These are phyloP conservation scores for Talaromyces rugulosus DNA, from an alignment of 2,329 filamentous ascomycete genomes.

Conservation along the genomic window DNA sequence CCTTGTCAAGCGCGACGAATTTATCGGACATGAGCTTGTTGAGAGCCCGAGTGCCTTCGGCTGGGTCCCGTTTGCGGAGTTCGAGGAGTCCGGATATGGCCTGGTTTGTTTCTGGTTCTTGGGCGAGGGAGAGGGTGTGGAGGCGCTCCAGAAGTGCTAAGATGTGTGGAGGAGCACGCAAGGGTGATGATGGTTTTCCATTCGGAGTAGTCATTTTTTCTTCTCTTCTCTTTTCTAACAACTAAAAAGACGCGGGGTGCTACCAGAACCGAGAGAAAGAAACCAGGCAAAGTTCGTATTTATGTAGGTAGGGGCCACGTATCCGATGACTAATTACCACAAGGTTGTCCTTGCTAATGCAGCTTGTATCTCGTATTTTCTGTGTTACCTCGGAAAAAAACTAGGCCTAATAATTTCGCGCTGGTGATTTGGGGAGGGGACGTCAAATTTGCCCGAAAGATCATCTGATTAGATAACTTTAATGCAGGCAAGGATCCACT, in stretches of 20 bases:
- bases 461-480: not conserved
- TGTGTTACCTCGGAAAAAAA: no score
- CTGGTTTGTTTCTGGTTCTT: constrained; percentile 19
- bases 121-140: constrained; percentile 18
- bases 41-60: constrained; percentile 14
- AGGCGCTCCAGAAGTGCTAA: constrained; percentile 19
- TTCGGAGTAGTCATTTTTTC: not conserved
- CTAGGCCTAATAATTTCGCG: no score
- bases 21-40: constrained; percentile 31
- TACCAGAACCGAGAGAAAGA: no score
- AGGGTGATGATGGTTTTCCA: not conserved
- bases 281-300: no score
- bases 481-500: not conserved
- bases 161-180: constrained; percentile 18
- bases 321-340: no score
- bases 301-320: no score
- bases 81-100: constrained; percentile 15
- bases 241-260: no score
- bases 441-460: not conserved
- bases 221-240: not conserved
- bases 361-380: no score
- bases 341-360: no score
- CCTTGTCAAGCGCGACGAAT: constrained; percentile 31
- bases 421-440: no score
- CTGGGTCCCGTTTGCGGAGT: not conserved